Evolutionary conservation across 1,284 basidiomycete genomes (phyloP), one percentile per base, ranked within the genome.

Genomic region (Tetrapyrgos nigripes): DNA sequence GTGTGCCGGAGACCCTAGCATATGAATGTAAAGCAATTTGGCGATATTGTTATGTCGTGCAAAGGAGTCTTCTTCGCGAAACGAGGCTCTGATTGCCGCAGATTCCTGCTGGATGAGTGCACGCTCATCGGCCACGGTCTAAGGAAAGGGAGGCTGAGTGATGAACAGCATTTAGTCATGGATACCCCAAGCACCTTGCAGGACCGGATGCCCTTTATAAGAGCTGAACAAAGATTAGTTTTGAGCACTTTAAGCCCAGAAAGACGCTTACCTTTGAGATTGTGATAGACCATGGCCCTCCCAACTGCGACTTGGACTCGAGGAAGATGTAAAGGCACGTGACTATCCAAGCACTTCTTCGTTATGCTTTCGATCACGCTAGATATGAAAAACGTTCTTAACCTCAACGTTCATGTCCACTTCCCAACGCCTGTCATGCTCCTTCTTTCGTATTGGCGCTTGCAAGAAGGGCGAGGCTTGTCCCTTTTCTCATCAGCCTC

Each of bases 61-160:
- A 76, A 91, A 93, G 40, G 93, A 91, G 79, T 97, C 94, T 73
- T 99, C 97, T 73, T 98, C 96, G 66, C 97, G 92, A 80, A 99
- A 99, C 1, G 96, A 96, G 0, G 97, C 97, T 59, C 97, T 87
- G 68, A 99, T 98, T 21, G 96, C 94, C 5, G 97, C 97, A 1
- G 94, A 97, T 80, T 99, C 97, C 76, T 98, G 97, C 74, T 98
- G 94, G 70, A 99, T 98, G 66, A 99, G 89, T 49, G 92, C 88
- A 55, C 97, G 92, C 78, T 99, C 97, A 81, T 99, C 97, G 62
- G 97, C 97, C 51, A 98, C 89, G 51, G 97, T 99, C 93, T 99
- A 71, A 44, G 37, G 21, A 40, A 61, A 62, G 59, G 62, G 53
- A 35, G 53, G 50, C 50, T 61, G 48, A 70, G 70, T 66, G 66